Base-by-base conservation (phyloP, 2,329 filamentous ascomycete genomes). In the Aspergillus sp. region DNA sequence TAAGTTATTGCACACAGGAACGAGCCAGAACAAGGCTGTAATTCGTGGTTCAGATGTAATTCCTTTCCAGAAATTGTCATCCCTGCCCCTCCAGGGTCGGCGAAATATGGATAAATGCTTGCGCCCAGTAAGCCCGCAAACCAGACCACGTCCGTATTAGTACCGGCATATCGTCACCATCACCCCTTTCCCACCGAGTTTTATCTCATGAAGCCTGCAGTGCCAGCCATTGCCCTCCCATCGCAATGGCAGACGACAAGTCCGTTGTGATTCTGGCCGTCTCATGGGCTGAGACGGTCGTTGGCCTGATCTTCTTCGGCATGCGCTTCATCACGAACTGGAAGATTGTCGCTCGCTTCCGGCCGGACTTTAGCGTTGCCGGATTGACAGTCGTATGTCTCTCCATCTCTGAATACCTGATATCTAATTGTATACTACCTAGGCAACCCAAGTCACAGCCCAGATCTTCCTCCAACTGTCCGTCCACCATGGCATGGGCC, bases 281-380 rank as follows among this genome's bases (percentile, higher is more conserved):
- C 7, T 52, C 50, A 15, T 52, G 40, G 39, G 24, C 50, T 7
- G 50, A 52, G 22, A 52, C 50, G 11, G 20, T 13, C 9, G 12
- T 52, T 20, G 50, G 50, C 3, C 11, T 52, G 22, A 17, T 52
- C 13, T 52, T 52, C 37, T 52, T 52, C 27, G 33, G 20, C 9
- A 40, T 52, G 8, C 50, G 50, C 11, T 52, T 52, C 37, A n/a
- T 52, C 6, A 34, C 22, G 11, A 52, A 52, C 37, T 52, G 50
- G 50, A 45, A 34, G 24, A 45, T 52, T 12, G 50, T 52, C 6
- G 15, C 50, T 44, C 50, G 50, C 3, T 52, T 52, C 44, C 50
- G 50, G 19, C 37, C 39, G 24, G 50, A 52, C 17, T 52, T 52
- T 24, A 24, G 27, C 1, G n/a, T 52, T 8, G 50, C 50, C 6